phyloP scores from a whole-genome alignment of 148 eudicot species.

The Hydrangea macrophylla region DNA sequence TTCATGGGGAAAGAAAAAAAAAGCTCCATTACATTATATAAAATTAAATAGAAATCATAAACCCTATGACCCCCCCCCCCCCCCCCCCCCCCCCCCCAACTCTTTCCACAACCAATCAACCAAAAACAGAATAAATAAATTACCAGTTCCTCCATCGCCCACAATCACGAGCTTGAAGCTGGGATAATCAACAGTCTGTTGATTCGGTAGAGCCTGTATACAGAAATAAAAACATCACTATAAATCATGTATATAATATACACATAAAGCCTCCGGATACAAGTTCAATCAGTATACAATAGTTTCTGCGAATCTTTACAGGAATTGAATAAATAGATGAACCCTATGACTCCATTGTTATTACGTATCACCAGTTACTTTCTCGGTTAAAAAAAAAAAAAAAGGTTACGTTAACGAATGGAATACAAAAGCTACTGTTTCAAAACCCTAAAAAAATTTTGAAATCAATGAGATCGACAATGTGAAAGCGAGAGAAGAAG shows the following conservation, averaged over 20 bases:
- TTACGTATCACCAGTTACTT: not conserved
- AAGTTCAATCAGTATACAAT: too few species aligned
- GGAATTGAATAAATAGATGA: not conserved
- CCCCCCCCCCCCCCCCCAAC: too few species aligned
- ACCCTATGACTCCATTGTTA: not conserved
- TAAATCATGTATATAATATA: not conserved
- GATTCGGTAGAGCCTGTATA: not conserved
- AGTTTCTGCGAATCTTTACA: too few species aligned
- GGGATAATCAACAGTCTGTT: not conserved
- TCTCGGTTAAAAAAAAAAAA: not conserved
- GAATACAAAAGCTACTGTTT: not conserved
- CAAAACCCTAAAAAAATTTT: not conserved
- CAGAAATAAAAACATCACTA: not conserved
- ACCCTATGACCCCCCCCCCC: too few species aligned
- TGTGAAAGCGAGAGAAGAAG: not conserved
- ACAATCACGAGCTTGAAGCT: slow-evolving; percentile 3
- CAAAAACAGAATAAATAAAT: not conserved
- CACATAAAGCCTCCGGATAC: not conserved
- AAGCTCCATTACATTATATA: not conserved
- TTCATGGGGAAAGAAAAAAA: too few species aligned
- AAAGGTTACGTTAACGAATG: not conserved
- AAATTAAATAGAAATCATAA: too few species aligned
- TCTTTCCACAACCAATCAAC: too few species aligned
- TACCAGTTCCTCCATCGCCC: slow-evolving; percentile 4
- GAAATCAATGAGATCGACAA: not conserved